Conservation (phyloP, 306 rosid genomes). For the Prunus dulcis region DNA sequence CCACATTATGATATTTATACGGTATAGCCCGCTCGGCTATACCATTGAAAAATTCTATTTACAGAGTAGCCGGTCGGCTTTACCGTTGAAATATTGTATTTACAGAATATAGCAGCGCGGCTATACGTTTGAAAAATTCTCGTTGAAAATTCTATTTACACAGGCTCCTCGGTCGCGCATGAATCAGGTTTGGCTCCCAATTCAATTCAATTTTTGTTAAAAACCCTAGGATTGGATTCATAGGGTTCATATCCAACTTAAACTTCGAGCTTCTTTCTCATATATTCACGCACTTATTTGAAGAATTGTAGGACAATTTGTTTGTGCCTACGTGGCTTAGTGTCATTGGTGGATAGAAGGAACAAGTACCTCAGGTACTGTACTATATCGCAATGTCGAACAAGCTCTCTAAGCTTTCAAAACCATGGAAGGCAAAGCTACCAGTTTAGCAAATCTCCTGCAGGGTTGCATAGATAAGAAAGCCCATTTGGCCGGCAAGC, state of each 20-base stretch:
- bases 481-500: conserved; percentile 40
- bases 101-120: no score
- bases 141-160: no score
- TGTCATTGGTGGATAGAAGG: no score
- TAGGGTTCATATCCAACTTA: not conserved
- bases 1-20: no score
- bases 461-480: conserved; percentile 56
- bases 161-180: conserved; percentile 53
- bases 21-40: no score
- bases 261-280: not conserved
- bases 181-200: conserved; percentile 52
- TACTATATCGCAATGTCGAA: no score
- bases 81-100: no score
- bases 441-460: conserved; percentile 41
- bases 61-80: no score
- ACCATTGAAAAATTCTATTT: no score
- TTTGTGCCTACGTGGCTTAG: no score
- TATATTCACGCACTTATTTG: not conserved
- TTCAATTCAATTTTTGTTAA: not conserved
- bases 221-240: conserved; percentile 25
- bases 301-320: not conserved
- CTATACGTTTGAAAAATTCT: no score
- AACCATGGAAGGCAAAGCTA: conserved; percentile 26
- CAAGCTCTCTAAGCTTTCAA: not conserved
- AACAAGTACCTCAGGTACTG: no score